A percentile compares a stretch with the other conserved stretches of the same genome.
phyloP scores from a whole-genome alignment of 2,329 filamentous ascomycete species.

The Fusarium sp. region DNA sequence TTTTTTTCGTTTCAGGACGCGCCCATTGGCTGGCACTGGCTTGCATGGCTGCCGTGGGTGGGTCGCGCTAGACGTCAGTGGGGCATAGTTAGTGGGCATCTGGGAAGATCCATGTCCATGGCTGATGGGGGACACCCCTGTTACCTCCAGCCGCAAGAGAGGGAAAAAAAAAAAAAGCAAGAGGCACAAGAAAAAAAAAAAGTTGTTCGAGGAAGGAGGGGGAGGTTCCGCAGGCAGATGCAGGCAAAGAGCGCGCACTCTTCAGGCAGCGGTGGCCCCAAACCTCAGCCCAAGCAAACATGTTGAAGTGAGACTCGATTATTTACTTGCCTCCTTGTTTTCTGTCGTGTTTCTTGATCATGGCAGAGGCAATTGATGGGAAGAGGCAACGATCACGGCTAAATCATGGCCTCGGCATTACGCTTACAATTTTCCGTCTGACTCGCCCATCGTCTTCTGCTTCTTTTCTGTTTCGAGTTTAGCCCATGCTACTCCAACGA shows the following conservation, averaged over 20 bases:
- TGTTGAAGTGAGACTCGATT: not conserved
- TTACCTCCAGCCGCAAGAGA: slow-evolving; percentile 30
- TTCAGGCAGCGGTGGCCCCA: slow-evolving; percentile 27
- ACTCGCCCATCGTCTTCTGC: slow-evolving; percentile 37
- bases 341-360: not conserved
- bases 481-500: slow-evolving; percentile 1
- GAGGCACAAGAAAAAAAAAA: slow-evolving; percentile 16
- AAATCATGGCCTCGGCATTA: slow-evolving; percentile 25
- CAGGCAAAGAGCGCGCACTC: slow-evolving; percentile 22
- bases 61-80: slow-evolving; percentile 50
- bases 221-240: slow-evolving; percentile 17
- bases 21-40: slow-evolving; percentile 51
- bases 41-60: slow-evolving; percentile 52
- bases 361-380: slow-evolving; percentile 4
- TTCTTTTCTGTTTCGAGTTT: slow-evolving; percentile 39
- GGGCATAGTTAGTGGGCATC: slow-evolving; percentile 26
- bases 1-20: slow-evolving; percentile 51
- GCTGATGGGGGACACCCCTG: slow-evolving; percentile 12
- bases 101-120: slow-evolving; percentile 34
- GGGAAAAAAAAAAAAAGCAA: slow-evolving; percentile 24
- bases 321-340: not conserved
- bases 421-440: slow-evolving; percentile 33
- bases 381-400: slow-evolving; percentile 6
- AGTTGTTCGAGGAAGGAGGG: slow-evolving; percentile 7
- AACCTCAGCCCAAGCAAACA: not conserved